phyloP scores from a whole-genome alignment of 2,329 filamentous ascomycete genomes.

The Neonectria faginata region DNA sequence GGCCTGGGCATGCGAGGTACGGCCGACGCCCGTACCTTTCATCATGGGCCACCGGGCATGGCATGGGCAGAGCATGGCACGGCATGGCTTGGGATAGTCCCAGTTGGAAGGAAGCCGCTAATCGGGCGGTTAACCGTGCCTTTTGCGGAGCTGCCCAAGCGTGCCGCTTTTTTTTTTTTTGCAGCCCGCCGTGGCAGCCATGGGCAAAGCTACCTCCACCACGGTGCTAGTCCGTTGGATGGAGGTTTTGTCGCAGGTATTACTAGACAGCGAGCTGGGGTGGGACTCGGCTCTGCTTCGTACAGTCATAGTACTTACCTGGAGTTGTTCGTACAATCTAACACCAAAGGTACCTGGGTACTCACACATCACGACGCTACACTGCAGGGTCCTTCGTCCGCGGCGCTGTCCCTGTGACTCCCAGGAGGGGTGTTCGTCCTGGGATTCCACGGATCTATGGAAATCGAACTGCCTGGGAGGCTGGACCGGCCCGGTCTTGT shows the following conservation, averaged over 20 bases:
- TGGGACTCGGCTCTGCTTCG: conserved; percentile 33
- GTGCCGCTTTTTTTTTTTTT: conserved; percentile 21
- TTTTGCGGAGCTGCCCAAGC: conserved; percentile 37
- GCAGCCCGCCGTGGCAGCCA: background rate
- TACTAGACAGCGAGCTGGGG: conserved; percentile 21
- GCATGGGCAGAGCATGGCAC: background rate
- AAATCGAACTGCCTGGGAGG: conserved; percentile 22
- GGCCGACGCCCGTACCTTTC: background rate
- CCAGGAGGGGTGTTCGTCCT: conserved; percentile 33
- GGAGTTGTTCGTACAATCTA: background rate
- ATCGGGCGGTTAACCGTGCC: conserved; percentile 34
- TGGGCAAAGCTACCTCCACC: conserved; percentile 20
- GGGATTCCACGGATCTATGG: conserved; percentile 39
- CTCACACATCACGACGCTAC: background rate
- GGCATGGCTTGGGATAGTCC: conserved; percentile 13
- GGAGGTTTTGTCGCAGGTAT: background rate
- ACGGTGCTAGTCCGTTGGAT: conserved; percentile 7
- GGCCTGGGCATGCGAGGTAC: conserved; percentile 1
- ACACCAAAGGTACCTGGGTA: background rate
- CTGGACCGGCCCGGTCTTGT: conserved; percentile 41
- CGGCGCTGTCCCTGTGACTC: background rate
- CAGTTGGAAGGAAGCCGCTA: conserved; percentile 25
- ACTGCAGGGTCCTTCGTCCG: conserved; percentile 2
- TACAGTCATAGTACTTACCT: background rate
- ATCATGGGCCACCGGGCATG: background rate